A percentile compares a stretch with the other conserved stretches of the same genome.
These are phyloP conservation scores for Boehmeria nivea DNA, from an alignment of 306 rosid genomes.

Conservation along the genomic window DNA sequence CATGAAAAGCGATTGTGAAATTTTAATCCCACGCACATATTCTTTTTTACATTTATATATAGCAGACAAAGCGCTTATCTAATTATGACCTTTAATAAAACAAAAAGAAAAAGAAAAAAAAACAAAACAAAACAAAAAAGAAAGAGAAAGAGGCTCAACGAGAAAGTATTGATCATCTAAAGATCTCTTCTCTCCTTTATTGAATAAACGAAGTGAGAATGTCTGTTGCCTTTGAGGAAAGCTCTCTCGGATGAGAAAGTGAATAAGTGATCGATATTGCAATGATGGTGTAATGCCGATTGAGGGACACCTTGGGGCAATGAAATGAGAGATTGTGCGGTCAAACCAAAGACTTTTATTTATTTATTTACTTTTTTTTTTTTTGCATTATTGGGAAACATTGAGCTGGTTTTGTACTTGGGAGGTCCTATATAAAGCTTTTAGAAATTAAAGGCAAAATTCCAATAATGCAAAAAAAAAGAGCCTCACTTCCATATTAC, in stretches of 20 bases:
- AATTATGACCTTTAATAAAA: slow-evolving; percentile 21
- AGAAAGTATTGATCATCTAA: slow-evolving; percentile 26
- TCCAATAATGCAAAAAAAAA: slow-evolving; percentile 30
- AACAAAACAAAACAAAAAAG: background rate
- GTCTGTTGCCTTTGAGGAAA: slow-evolving; percentile 37
- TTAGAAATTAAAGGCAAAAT: slow-evolving; percentile 21
- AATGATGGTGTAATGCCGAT: slow-evolving; percentile 52
- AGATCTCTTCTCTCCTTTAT: slow-evolving; percentile 33
- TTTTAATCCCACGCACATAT: slow-evolving; percentile 13
- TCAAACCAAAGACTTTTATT: slow-evolving; percentile 32
- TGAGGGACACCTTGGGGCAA: slow-evolving; percentile 30
- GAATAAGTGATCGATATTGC: slow-evolving; percentile 17
- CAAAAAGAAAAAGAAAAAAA: background rate
- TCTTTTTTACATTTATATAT: slow-evolving; percentile 8
- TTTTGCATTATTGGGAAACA: slow-evolving; percentile 66
- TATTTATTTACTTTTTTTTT: background rate
- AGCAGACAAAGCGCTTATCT: slow-evolving; percentile 23
- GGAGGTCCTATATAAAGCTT: slow-evolving; percentile 20
- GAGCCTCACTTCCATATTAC: slow-evolving; percentile 38
- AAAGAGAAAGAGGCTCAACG: too few relatives aligned
- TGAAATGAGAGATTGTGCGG: slow-evolving; percentile 25
- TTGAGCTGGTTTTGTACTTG: slow-evolving; percentile 68
- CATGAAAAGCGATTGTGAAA: slow-evolving; percentile 16
- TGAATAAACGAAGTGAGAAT: slow-evolving; percentile 28
- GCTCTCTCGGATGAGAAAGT: slow-evolving; percentile 26